phyloP scores from a whole-genome alignment of 2,329 filamentous ascomycete species.

The Fusarium tricinctum region DNA sequence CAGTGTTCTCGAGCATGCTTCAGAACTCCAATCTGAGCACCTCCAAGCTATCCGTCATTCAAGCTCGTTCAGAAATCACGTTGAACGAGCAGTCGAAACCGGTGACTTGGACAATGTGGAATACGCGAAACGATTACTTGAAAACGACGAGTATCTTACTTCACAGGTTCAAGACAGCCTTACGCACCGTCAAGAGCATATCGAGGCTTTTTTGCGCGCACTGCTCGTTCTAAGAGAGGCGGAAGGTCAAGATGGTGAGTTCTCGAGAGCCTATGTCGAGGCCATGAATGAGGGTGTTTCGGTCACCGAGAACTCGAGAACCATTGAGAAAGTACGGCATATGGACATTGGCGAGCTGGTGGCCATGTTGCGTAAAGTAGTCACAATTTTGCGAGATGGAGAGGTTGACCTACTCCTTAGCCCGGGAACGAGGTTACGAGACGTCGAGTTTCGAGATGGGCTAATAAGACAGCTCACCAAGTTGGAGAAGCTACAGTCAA shows the following conservation, averaged over 20 bases:
- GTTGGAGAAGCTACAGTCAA: slow-evolving; percentile 62
- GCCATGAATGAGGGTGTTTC: slow-evolving; percentile 70
- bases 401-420: slow-evolving; percentile 56
- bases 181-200: slow-evolving; percentile 53
- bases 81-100: slow-evolving; percentile 64
- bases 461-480: slow-evolving; percentile 61
- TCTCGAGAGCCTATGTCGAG: slow-evolving; percentile 71
- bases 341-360: slow-evolving; percentile 58
- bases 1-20: slow-evolving; percentile 69
- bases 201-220: slow-evolving; percentile 63
- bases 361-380: slow-evolving; percentile 46
- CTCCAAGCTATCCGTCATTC: slow-evolving; percentile 76
- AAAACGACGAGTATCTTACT: slow-evolving; percentile 71
- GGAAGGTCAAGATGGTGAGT: slow-evolving; percentile 56
- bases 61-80: slow-evolving; percentile 73
- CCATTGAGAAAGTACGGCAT: slow-evolving; percentile 71
- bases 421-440: slow-evolving; percentile 52
- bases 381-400: slow-evolving; percentile 53
- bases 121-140: slow-evolving; percentile 63
- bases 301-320: slow-evolving; percentile 65
- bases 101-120: slow-evolving; percentile 61
- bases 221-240: slow-evolving; percentile 62
- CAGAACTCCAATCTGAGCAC: slow-evolving; percentile 69
- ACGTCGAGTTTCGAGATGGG: slow-evolving; percentile 50
- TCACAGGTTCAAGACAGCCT: slow-evolving; percentile 55